These are phyloP conservation scores for Fraxinus xanthoxyloides DNA, from an alignment of 305 asterid genomes.

Conservation along the genomic window DNA sequence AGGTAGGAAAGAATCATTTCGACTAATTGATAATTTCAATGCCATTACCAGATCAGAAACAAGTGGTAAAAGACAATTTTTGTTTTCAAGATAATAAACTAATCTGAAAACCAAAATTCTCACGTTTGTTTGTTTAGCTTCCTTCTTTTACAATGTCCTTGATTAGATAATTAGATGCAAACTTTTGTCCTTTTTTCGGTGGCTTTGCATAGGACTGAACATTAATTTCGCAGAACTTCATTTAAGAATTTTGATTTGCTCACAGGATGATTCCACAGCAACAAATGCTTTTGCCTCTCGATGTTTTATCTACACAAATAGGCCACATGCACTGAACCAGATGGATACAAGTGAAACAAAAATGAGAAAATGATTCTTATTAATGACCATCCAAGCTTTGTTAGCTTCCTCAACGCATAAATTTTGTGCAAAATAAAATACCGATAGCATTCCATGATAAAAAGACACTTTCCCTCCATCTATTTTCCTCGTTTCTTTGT, in stretches of 20 bases:
- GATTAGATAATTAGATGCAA: not conserved
- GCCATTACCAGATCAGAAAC: conserved; percentile 8
- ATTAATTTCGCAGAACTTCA: not conserved
- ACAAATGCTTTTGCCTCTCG: not conserved
- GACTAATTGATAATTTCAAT: not conserved
- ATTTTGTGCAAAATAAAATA: not conserved
- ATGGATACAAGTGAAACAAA: not conserved
- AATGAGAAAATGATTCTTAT: not conserved
- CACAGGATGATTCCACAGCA: not conserved
- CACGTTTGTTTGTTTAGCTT: not conserved
- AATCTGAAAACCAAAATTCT: not conserved
- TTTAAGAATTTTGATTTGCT: not conserved
- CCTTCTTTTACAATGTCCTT: not conserved
- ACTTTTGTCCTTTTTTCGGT: not conserved
- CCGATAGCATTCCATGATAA: not conserved
- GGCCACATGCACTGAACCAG: not conserved
- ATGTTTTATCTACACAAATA: not conserved
- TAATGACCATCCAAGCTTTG: not conserved
- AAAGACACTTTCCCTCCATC: not conserved
- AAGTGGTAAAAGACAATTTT: not conserved
- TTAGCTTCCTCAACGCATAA: not conserved
- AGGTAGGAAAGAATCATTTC: not conserved
- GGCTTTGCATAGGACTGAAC: not conserved
- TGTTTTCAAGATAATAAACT: not conserved
- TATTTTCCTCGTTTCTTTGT: not conserved